Evolutionary conservation across 2,329 filamentous ascomycete genomes (phyloP), one percentile per base, ranked within the genome.

Genomic region (Amauroascus niger): DNA sequence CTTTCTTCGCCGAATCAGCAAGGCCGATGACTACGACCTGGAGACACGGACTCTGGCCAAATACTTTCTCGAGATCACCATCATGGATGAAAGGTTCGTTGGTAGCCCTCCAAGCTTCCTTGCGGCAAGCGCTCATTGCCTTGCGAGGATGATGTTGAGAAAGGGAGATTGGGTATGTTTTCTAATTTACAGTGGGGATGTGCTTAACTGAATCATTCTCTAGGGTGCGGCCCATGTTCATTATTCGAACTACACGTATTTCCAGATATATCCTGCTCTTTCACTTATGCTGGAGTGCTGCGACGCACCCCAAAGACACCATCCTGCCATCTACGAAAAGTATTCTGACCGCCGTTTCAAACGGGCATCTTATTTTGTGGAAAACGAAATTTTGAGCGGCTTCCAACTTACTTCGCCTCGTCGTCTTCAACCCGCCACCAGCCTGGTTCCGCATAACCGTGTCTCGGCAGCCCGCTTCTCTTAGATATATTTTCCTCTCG

Each of bases 51-150:
- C 93, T 4, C 75, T 98, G 52, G 89, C 93, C 62, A 98, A 98
- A 73, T 98, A 98, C 73, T 96, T 98, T 71, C 78, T 98, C 24
- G 93, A 98, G 69, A 80, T 97, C 53, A 94, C 89, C 35, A 84
- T 97, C 68, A 96, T 97, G 89, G 93, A 98, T 66, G 90, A 97
- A 75, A 86, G 91, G 18, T 97, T 98, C 65, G 88, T 98, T 33
- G 88, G 87, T 24, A 88, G 86, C 62, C 86, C 88, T 30, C 87
- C 91, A 1, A 96, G 90, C 76, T 97, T 88, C 67, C 74, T 91
- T 50, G 87, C 93, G 53, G 93, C 93, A 16, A 91, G 87, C 26
- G 87, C 93, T 22, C 93, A 98, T 69, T 97, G 90, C 67, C 76
- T 98, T 49, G 87, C 93, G 39, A 85, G 91, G 55, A 71, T 91